Evolutionary conservation across 768 basidiomycete species (phyloP).

Genomic region (Kwoniella bestiolae): DNA sequence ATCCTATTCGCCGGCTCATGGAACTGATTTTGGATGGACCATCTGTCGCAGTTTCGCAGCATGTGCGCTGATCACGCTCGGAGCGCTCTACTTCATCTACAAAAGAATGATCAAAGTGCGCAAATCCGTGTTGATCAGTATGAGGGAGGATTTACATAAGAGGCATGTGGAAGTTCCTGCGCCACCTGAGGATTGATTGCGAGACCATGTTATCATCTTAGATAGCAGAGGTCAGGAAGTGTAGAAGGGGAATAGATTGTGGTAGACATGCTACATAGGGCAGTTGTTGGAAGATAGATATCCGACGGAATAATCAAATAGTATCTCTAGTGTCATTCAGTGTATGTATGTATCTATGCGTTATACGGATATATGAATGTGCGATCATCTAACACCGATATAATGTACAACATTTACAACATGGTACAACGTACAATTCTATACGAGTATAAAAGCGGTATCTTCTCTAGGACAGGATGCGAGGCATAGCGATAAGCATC

Average conservation of each 20-base stretch:
- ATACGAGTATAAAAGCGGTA: too few relatives aligned
- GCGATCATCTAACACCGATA: too few relatives aligned
- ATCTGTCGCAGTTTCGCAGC: slow-evolving; percentile 59
- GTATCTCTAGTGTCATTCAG: too few relatives aligned
- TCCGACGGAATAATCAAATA: too few relatives aligned
- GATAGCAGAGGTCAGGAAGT: neutral
- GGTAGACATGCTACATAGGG: neutral
- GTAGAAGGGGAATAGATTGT: neutral
- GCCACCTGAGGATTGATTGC: slow-evolving; percentile 11
- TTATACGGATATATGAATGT: too few relatives aligned
- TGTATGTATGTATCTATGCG: too few relatives aligned
- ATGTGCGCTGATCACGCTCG: slow-evolving; percentile 72
- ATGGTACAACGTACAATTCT: too few relatives aligned
- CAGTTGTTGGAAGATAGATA: too few relatives aligned
- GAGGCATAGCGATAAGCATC: too few relatives aligned
- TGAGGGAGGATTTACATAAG: slow-evolving; percentile 39
- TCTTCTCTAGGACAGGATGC: too few relatives aligned
- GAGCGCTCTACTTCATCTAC: slow-evolving; percentile 67
- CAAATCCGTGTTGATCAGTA: slow-evolving; percentile 49
- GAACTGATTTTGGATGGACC: neutral
- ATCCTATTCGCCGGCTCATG: neutral
- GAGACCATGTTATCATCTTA: too few relatives aligned
- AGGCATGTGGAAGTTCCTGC: slow-evolving; percentile 14
- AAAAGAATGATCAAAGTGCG: slow-evolving; percentile 65
- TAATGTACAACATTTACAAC: too few relatives aligned